Evolutionary conservation across 1,139 yeast genomes (phyloP).

Genomic region (Diutina sp.): DNA sequence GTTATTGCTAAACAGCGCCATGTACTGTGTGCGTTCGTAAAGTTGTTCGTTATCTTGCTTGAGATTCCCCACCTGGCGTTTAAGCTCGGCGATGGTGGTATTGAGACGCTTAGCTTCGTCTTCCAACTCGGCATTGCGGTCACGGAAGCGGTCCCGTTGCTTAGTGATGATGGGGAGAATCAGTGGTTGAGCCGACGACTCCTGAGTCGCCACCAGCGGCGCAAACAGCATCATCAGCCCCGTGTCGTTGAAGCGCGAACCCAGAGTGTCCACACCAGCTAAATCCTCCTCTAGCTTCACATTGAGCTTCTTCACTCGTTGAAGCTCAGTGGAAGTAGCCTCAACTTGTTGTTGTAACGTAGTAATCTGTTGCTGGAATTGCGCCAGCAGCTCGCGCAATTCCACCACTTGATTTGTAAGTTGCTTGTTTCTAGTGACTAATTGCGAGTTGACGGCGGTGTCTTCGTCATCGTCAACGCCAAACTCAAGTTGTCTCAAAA

Average conservation of each 20-base stretch:
- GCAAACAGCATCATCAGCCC: constrained; percentile 38
- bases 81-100: constrained; percentile 42
- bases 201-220: neutral
- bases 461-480: constrained; percentile 29
- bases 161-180: constrained; percentile 83
- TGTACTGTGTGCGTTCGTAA: constrained; percentile 69
- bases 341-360: constrained; percentile 27
- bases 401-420: constrained; percentile 49
- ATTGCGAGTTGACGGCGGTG: constrained; percentile 28
- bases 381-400: constrained; percentile 40
- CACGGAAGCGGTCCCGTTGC: constrained; percentile 86
- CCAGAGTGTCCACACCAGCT: constrained; percentile 32
- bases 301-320: constrained; percentile 30
- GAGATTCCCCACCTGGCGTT: constrained; percentile 49
- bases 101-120: constrained; percentile 59
- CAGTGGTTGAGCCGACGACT: constrained; percentile 15
- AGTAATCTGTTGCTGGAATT: constrained; percentile 19
- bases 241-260: constrained; percentile 40
- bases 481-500: constrained; percentile 66
- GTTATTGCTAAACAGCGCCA: constrained; percentile 25
- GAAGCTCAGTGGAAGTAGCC: constrained; percentile 21
- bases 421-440: constrained; percentile 47
- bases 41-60: constrained; percentile 67
- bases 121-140: constrained; percentile 70
- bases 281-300: constrained; percentile 62